Percentiles rank a stretch among this genome's conserved stretches.
Evolutionary conservation across 148 eudicot species (phyloP).

Genomic region (Pouteria glomerata): DNA sequence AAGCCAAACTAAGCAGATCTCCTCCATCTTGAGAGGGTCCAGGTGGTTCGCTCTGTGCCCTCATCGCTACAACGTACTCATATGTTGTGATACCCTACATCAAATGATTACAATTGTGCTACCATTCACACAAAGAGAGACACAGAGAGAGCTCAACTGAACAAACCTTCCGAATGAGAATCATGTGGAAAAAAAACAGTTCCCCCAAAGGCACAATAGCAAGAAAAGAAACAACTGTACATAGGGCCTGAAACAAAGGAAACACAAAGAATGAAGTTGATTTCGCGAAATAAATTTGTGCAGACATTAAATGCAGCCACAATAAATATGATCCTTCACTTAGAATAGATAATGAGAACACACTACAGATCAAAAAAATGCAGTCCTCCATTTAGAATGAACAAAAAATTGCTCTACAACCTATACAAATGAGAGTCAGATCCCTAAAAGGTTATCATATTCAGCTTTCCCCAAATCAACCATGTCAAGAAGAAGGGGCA

Average conservation of each 20-base stretch:
- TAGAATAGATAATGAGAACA: background rate
- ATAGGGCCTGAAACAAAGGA: slow-evolving; percentile 60
- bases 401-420: too few species aligned
- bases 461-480: too few species aligned
- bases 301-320: too few species aligned
- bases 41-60: slow-evolving; percentile 89
- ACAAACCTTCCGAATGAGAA: slow-evolving; percentile 79
- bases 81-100: slow-evolving; percentile 89
- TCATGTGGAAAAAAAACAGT: slow-evolving; percentile 89
- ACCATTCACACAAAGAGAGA: slow-evolving; percentile 7
- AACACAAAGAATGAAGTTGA: too few species aligned
- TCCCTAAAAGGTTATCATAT: too few species aligned
- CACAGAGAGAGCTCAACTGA: too few species aligned
- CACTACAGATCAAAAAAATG: too few species aligned
- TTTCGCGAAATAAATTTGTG: too few species aligned
- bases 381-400: too few species aligned
- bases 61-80: slow-evolving; percentile 91
- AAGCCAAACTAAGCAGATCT: slow-evolving; percentile 67
- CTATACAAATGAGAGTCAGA: too few species aligned
- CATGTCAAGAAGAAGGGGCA: too few species aligned
- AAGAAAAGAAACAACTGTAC: slow-evolving; percentile 69
- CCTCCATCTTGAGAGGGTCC: slow-evolving; percentile 78
- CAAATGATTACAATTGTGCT: background rate
- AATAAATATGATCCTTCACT: background rate
- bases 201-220: slow-evolving; percentile 84